Conservation (phyloP, 2,329 filamentous ascomycete species). For the Beauveria bassiana region DNA sequence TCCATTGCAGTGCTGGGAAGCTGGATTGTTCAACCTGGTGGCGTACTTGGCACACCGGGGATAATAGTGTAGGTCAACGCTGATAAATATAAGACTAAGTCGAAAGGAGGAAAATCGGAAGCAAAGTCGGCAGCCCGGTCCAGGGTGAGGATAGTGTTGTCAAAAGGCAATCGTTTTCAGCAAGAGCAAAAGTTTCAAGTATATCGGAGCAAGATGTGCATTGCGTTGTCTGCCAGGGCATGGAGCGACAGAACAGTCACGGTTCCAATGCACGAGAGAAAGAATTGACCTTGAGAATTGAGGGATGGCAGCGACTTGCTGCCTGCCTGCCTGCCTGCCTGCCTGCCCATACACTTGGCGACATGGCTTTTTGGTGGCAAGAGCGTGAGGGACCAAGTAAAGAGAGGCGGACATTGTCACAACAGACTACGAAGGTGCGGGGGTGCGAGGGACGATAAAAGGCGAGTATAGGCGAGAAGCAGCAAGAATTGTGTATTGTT, state of each 20-base stretch:
- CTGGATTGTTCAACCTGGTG: neutral
- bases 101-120: neutral
- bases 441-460: neutral
- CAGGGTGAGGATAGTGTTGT: neutral
- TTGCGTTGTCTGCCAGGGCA: slow-evolving; percentile 2
- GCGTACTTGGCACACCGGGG: neutral
- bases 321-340: slow-evolving; percentile 3
- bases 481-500: neutral
- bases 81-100: slow-evolving; percentile 7
- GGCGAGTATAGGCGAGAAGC: neutral
- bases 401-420: neutral
- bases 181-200: slow-evolving; percentile 11
- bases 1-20: neutral
- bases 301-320: neutral
- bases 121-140: neutral
- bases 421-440: slow-evolving; percentile 2
- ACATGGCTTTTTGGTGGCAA: neutral
- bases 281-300: neutral
- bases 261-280: neutral
- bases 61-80: neutral
- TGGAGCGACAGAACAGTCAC: neutral
- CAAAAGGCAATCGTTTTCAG: neutral
- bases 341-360: neutral
- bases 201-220: slow-evolving; percentile 6
- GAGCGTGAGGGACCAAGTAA: neutral